Conservation (phyloP, 2,329 filamentous ascomycete genomes). For the Lizonia empirigonia region DNA sequence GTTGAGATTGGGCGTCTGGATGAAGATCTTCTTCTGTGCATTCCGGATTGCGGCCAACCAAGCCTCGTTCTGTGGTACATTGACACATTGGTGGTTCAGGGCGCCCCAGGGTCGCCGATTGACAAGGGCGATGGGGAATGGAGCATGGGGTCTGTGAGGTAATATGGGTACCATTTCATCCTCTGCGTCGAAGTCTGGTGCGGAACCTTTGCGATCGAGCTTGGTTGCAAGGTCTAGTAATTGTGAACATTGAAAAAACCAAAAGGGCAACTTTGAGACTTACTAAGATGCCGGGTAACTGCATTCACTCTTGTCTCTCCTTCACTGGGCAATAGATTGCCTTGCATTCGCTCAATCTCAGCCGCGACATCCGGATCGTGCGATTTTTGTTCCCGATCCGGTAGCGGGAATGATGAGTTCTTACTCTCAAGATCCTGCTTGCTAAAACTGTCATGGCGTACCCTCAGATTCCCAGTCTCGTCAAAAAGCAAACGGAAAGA, state of each 20-base stretch:
- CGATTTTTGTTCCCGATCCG: neutral
- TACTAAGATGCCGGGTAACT: conserved; percentile 68
- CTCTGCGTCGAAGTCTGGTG: conserved; percentile 58
- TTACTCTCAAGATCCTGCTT: neutral
- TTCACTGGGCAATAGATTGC: conserved; percentile 56
- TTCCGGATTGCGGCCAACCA: conserved; percentile 73
- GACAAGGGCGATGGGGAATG: conserved; percentile 74
- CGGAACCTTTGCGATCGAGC: conserved; percentile 56
- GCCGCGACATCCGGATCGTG: conserved; percentile 64
- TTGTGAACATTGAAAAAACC: neutral
- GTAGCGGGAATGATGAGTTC: neutral
- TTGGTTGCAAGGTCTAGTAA: conserved; percentile 50
- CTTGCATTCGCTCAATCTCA: conserved; percentile 68
- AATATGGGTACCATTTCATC: conserved; percentile 72
- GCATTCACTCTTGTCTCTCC: conserved; percentile 63
- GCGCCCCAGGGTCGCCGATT: conserved; percentile 70
- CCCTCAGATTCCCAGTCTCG: neutral
- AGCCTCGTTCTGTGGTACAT: conserved; percentile 75
- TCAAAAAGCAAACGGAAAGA: conserved; percentile 2
- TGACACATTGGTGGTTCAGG: conserved; percentile 64
- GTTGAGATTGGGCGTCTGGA: conserved; percentile 79
- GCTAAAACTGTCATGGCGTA: neutral
- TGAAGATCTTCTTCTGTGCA: conserved; percentile 69
- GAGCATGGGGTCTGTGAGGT: conserved; percentile 57
- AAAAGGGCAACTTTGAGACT: conserved; percentile 21